Percentiles rank a stretch among this genome's conserved stretches.
These are phyloP conservation scores for Zopfochytrium polystomum DNA, from an alignment of 371 early-diverging fungal species.

Conservation along the genomic window DNA sequence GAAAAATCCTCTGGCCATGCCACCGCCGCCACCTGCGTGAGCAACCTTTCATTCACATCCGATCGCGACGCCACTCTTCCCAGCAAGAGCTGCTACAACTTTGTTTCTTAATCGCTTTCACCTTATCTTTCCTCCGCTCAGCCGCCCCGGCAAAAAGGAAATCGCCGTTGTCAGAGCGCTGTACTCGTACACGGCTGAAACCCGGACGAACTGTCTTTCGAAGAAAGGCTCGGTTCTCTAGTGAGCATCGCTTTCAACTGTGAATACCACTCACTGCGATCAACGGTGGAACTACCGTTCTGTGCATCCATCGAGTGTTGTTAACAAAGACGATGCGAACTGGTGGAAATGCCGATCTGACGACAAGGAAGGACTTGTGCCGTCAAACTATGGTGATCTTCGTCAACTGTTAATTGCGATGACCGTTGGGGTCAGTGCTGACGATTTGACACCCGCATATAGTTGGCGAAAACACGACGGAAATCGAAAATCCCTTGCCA, in stretches of 20 bases:
- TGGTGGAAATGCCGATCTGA: conserved; percentile 55
- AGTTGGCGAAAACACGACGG: conserved; percentile 52
- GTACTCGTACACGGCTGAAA: conserved; percentile 45
- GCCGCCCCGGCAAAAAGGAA: conserved; percentile 41
- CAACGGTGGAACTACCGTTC: neutral
- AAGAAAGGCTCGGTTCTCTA: conserved; percentile 48
- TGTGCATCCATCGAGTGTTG: conserved; percentile 27
- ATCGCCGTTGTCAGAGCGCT: conserved; percentile 49
- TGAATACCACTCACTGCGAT: neutral
- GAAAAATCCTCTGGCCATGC: too few relatives aligned
- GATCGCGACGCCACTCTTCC: too few relatives aligned
- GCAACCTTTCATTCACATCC: too few relatives aligned
- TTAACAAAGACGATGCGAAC: conserved; percentile 45
- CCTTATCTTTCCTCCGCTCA: neutral
- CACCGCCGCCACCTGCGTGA: too few relatives aligned
- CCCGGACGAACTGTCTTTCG: conserved; percentile 46
- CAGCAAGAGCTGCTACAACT: too few relatives aligned
- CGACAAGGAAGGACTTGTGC: conserved; percentile 50
- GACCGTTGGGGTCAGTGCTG: neutral
- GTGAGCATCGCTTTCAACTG: conserved; percentile 13
- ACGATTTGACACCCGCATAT: neutral
- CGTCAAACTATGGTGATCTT: conserved; percentile 46
- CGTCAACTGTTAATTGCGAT: neutral
- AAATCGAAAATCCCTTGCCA: conserved; percentile 54
- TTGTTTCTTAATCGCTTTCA: too few relatives aligned